phyloP scores from a whole-genome alignment of 2,329 filamentous ascomycete species.

The Aspergillus bombycis region DNA sequence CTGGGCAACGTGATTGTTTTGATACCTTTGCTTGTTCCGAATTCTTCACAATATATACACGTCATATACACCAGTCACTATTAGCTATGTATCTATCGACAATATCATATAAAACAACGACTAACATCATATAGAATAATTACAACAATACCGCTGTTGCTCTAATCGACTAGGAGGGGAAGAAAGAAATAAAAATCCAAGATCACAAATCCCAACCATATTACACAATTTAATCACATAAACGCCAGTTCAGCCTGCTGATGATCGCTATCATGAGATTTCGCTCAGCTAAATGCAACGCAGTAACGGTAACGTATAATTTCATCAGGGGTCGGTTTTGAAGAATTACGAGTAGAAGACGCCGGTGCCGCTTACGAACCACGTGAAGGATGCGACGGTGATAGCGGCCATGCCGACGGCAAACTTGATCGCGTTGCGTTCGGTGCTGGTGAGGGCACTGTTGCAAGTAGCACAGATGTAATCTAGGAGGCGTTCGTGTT shows the following conservation, averaged over 20 bases:
- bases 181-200: slow-evolving; percentile 3
- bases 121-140: slow-evolving; percentile 1
- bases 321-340: slow-evolving; percentile 2
- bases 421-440: slow-evolving; percentile 60
- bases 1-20: slow-evolving; percentile 1
- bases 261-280: slow-evolving; percentile 34
- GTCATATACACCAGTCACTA: slow-evolving; percentile 4
- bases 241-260: slow-evolving; percentile 22
- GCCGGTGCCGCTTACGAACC: slow-evolving; percentile 51
- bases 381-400: slow-evolving; percentile 61
- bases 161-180: not conserved
- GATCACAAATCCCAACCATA: slow-evolving; percentile 11
- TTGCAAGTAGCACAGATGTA: slow-evolving; percentile 62
- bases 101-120: slow-evolving; percentile 5
- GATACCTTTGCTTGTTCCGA: not conserved
- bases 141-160: slow-evolving; percentile 13
- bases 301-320: slow-evolving; percentile 15
- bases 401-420: slow-evolving; percentile 59
- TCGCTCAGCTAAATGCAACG: slow-evolving; percentile 25
- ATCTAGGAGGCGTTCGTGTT: slow-evolving; percentile 38
- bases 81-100: slow-evolving; percentile 10
- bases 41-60: not conserved
- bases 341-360: slow-evolving; percentile 31
- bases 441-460: slow-evolving; percentile 54
- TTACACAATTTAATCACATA: slow-evolving; percentile 8